Evolutionary conservation across 2,329 filamentous ascomycete genomes (phyloP), one percentile per base, ranked within the genome.

Genomic region (Camptophora hylomeconis): DNA sequence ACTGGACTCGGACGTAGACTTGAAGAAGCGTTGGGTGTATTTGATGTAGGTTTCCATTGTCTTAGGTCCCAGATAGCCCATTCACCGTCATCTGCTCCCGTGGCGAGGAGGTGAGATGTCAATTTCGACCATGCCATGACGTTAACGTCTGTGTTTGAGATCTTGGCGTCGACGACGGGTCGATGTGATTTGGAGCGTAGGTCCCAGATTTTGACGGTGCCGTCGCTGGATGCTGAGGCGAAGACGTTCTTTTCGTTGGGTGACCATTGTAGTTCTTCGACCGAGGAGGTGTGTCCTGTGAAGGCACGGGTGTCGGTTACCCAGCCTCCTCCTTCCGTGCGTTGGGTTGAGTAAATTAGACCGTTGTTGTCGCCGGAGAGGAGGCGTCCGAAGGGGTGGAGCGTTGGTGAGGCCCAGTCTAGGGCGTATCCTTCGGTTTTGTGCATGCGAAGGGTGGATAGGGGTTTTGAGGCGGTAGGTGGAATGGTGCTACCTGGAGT

Each of bases 191-290:
- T 94, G 53, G 80, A 86, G 29, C 89, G 75, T 12, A 89, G 72
- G 50, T 98, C 89, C 86, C 89, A 98, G 36, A 98, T 75, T 53
- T 89, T 87, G 39, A 98, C 77, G 7, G 82, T 93, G 45, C 89
- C 87, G 56, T 98, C 89, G 51, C 78, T 84, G 32, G 84, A 92
- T 3, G 82, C 86, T 1, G 87, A 95, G 0, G 89, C 80, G 49
- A 98, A 98, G 16, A 95, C 89, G 37, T 84, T 86, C 39, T 75
- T 75, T 60, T 98, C 89, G 11, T 76, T 81, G 0, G 89, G 89
- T 28, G 82, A 92, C 89, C 89, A 98, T 56, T 95, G 87, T 15
- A 98, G 64, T 51, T 98, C 89, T 61, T 98, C 89, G 10, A 98
- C 75, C 28, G 80, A 87, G 49, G 75, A 72, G 6, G 68, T 69